Conservation (phyloP, 768 basidiomycete genomes). For the Phaeotremella fagi region DNA sequence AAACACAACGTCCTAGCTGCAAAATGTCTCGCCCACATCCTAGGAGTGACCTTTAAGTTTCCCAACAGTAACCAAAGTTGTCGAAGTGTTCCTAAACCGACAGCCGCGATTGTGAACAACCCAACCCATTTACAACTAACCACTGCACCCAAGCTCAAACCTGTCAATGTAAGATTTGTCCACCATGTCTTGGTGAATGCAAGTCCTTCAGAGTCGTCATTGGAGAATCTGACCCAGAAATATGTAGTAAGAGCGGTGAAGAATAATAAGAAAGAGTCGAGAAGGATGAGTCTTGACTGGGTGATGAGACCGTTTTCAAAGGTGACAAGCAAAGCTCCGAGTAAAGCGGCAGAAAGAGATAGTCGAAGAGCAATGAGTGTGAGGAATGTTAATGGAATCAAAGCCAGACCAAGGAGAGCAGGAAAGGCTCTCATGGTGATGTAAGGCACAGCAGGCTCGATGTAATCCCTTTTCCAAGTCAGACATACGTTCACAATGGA, state of each 20-base stretch:
- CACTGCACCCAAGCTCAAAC: conserved; percentile 85
- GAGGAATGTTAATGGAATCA: conserved; percentile 84
- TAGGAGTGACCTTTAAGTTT: conserved; percentile 70
- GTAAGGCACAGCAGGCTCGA: conserved; percentile 73
- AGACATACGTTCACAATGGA: neutral
- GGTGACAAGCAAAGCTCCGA: conserved; percentile 83
- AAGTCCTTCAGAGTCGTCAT: conserved; percentile 63
- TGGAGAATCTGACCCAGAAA: conserved; percentile 83
- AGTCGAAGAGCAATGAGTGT: conserved; percentile 90
- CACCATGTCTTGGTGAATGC: conserved; percentile 85
- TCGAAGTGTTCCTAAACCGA: conserved; percentile 74
- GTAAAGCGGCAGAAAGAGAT: conserved; percentile 82
- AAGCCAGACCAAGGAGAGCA: conserved; percentile 77
- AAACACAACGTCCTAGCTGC: conserved; percentile 82
- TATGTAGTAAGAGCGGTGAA: conserved; percentile 88
- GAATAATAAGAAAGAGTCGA: conserved; percentile 97
- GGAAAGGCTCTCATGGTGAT: conserved; percentile 97
- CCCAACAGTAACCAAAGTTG: conserved; percentile 89
- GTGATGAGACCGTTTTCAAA: conserved; percentile 97
- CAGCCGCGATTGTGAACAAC: conserved; percentile 90
- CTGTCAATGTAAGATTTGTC: conserved; percentile 82
- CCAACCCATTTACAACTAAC: conserved; percentile 98
- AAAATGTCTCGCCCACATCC: conserved; percentile 77
- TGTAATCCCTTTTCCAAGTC: conserved; percentile 58
- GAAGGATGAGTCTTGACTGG: conserved; percentile 92